Evolutionary conservation across 371 early-diverging fungal species (phyloP), one percentile per base, ranked within the genome.

Genomic region (Gilbertella persicaria): DNA sequence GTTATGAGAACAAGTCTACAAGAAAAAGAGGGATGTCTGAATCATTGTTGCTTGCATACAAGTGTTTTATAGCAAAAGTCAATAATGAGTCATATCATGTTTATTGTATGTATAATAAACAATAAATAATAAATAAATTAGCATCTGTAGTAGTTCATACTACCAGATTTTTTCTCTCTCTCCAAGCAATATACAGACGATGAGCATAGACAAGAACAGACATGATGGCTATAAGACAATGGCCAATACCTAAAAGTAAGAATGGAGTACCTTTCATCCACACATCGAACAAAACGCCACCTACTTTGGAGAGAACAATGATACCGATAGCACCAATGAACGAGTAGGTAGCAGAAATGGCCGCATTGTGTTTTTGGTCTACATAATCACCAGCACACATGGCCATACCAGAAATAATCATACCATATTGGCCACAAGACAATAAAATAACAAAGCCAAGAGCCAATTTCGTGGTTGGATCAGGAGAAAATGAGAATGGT

Each of bases 371-470:
- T 25, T 77, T 68, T 14, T 58, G 54, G 3, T 83, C 75, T 6
- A 88, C 65, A 48, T 70, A 60, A n/a, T 65, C 45, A 0, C 79
- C 78, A 37, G 82, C 80, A 33, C 85, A 79, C 46, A 91, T 69
- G 0, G 86, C 71, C 72, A 93, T 78, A 8, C 84, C 80, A 2
- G 84, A 78, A 35, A 89, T 80, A 37, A 93, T 87, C 76, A 89
- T 81, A 47, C 76, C 93, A 50, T 87, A 88, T 64, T 90, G 83
- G 17, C 86, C 89, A 37, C 86, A 57, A 7, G 91, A 91, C 25
- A 87, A 64, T 35, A 92, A 53, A 16, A 69, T 66, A 17, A 86
- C 79, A 50, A 72, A 75, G 3, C 70, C 67, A 49, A 69, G 78
- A 49, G 82, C 77, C 9, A 76, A 50, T 13, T 68, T 66, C 23